Conservation (phyloP, 345 rosid genomes). For the Cardiospermum halicacabum region DNA sequence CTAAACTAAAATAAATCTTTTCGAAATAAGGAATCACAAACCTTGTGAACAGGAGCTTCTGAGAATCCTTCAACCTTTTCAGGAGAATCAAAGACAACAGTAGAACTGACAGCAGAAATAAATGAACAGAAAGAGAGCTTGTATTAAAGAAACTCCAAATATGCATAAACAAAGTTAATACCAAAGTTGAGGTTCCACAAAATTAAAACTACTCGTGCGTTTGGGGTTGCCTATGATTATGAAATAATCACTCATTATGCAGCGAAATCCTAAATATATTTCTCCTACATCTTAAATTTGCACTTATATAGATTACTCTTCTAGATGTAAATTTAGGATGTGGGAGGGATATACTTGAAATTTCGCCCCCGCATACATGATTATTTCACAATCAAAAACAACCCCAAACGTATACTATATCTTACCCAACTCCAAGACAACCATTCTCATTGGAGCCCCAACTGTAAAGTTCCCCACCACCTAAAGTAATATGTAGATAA, state of each 20-base stretch:
- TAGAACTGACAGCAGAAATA: conserved; percentile 45
- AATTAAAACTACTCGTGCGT: conserved; percentile 6
- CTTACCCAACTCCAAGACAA: conserved; percentile 87
- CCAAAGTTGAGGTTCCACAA: conserved; percentile 8
- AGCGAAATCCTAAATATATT: too few relatives aligned
- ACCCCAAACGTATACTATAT: too few relatives aligned
- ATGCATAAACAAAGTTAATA: conserved; percentile 7
- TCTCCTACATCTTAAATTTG: too few relatives aligned
- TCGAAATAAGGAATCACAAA: conserved; percentile 15
- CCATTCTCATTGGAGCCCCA: conserved; percentile 98
- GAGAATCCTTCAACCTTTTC: conserved; percentile 71
- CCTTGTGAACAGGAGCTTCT: conserved; percentile 57
- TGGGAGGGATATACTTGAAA: too few relatives aligned
- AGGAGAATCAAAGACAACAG: conserved; percentile 49
- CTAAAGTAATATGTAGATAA: conserved; percentile 24
- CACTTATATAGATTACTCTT: too few relatives aligned
- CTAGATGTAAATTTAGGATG: too few relatives aligned
- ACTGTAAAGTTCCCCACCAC: conserved; percentile 71
- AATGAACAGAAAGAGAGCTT: conserved; percentile 7
- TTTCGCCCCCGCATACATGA: too few relatives aligned
- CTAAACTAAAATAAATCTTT: too few relatives aligned
- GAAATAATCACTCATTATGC: too few relatives aligned
- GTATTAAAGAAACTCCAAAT: conserved; percentile 7
- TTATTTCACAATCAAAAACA: too few relatives aligned
- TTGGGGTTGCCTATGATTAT: too few relatives aligned